These are phyloP conservation scores for Chlorella vulgaris DNA, from an alignment of 139 green algal genomes.

Conservation along the genomic window DNA sequence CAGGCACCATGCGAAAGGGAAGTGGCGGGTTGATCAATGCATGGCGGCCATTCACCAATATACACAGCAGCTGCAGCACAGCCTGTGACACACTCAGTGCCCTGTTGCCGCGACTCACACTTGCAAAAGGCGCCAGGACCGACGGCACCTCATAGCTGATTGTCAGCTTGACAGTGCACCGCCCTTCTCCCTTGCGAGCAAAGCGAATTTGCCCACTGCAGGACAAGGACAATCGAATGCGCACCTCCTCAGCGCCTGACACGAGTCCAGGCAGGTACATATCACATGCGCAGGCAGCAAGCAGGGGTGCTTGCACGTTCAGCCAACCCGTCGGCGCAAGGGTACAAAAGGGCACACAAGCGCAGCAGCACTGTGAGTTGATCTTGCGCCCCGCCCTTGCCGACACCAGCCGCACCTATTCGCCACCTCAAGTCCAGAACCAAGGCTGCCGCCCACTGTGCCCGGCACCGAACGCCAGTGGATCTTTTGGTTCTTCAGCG, in stretches of 20 bases:
- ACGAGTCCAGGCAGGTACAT: neutral
- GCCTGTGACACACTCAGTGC: neutral
- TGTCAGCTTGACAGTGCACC: constrained; percentile 78
- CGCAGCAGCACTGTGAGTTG: too few relatives aligned
- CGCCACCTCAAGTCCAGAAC: constrained; percentile 59
- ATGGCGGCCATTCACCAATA: too few relatives aligned
- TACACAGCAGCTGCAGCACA: neutral
- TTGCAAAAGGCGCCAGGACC: constrained; percentile 78
- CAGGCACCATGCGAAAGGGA: neutral
- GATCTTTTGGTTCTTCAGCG: constrained; percentile 84
- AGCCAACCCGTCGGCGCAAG: too few relatives aligned
- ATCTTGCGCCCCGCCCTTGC: too few relatives aligned
- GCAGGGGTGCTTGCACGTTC: neutral
- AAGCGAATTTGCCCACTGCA: constrained; percentile 78
- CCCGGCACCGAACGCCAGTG: constrained; percentile 86
- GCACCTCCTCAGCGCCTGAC: too few relatives aligned
- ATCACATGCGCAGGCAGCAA: neutral
- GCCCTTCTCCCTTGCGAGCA: constrained; percentile 41
- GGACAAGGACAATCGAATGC: neutral
- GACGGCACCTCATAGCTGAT: constrained; percentile 90
- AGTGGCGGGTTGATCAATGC: too few relatives aligned
- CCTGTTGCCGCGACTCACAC: constrained; percentile 52
- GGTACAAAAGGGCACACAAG: too few relatives aligned
- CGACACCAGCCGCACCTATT: constrained; percentile 51
- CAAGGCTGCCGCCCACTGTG: constrained; percentile 51